Base-by-base conservation (phyloP, 331 rosid species). In the Acacia concinna region DNA sequence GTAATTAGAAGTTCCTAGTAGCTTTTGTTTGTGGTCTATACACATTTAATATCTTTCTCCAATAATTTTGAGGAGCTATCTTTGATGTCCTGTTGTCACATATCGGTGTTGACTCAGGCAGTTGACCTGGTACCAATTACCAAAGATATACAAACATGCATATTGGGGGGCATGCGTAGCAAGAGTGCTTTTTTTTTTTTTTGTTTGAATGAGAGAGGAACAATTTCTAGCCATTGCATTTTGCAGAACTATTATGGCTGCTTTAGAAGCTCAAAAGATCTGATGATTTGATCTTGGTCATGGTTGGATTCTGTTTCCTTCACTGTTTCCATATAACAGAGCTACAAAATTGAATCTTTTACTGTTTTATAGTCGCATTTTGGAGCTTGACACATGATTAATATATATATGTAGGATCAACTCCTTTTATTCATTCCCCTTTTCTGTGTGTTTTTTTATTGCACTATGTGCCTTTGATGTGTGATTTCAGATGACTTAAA, bases 1-100 rank as follows among this genome's bases (percentile, higher is more conserved):
- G 47, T 60, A 44, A 68, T 52, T 75, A 35, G 59, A 79, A 63
- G 77, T 20, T 57, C 74, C 73, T 77, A 43, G 30, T 18, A 54
- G 62, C 56, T 59, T 72, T 13, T 32, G 0, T 32, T 32, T 12
- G 10, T 70, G 31, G 38, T 41, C 28, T 60, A n/a, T n/a, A n/a
- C n/a, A n/a, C n/a, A 4, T 12, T 31, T 35, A 52, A 32, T 46
- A 15, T 73, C 35, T 3, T 47, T 63, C 60, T 31, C 46, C 4
- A 5, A 1, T 65, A 20, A 30, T 67, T 59, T 78, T 70, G 32
- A 59, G 21, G 10, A 32, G 34, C 43, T 79, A 69, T 51, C 31
- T 35, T 30, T 60, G 34, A 69, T 81, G 63, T 35, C 72, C 40
- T n/a, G 25, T 68, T 70, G 41, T 60, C 65, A 17, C 40, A 27